A percentile compares a stretch with the other conserved stretches of the same genome.
These are phyloP conservation scores for Alternaria alternata DNA, from an alignment of 2,329 filamentous ascomycete genomes.

Conservation along the genomic window DNA sequence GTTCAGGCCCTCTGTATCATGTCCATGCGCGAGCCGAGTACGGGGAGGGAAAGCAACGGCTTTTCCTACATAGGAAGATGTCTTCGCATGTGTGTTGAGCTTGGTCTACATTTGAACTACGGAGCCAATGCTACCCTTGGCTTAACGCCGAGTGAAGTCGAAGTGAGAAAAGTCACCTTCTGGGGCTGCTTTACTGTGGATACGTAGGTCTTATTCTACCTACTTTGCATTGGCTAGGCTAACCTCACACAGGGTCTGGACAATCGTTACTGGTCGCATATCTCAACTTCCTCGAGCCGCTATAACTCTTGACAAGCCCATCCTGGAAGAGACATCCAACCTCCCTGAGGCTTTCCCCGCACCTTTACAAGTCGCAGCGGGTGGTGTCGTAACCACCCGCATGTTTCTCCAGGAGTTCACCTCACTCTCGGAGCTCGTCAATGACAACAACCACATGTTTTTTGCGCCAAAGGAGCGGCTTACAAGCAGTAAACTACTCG, in stretches of 20 bases:
- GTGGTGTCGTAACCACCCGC: slow-evolving; percentile 35
- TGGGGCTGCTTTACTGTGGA: slow-evolving; percentile 62
- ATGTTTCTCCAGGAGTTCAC: slow-evolving; percentile 65
- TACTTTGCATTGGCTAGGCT: slow-evolving; percentile 6
- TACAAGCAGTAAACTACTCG: slow-evolving; percentile 69
- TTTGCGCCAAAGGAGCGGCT: slow-evolving; percentile 73
- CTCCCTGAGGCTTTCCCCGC: slow-evolving; percentile 47
- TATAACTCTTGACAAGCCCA: slow-evolving; percentile 58
- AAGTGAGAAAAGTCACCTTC: slow-evolving; percentile 61
- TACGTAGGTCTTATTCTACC: slow-evolving; percentile 48
- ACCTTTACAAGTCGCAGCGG: slow-evolving; percentile 13
- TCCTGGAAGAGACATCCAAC: slow-evolving; percentile 66
- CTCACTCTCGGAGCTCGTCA: slow-evolving; percentile 76
- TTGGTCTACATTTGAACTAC: slow-evolving; percentile 68
- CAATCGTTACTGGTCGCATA: slow-evolving; percentile 57
- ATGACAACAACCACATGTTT: slow-evolving; percentile 74
- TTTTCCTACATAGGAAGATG: slow-evolving; percentile 78
- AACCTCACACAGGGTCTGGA: slow-evolving; percentile 50
- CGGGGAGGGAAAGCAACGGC: slow-evolving; percentile 74
- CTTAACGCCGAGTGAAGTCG: slow-evolving; percentile 54
- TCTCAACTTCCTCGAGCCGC: slow-evolving; percentile 59
- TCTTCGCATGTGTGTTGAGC: slow-evolving; percentile 74
- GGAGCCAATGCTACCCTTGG: slow-evolving; percentile 41
- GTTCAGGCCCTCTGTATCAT: slow-evolving; percentile 80
- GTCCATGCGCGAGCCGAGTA: slow-evolving; percentile 77